A percentile compares a stretch with the other conserved stretches of the same genome.
Evolutionary conservation across 2,329 filamentous ascomycete genomes (phyloP).

Genomic region (Malbranchea zuffiana): DNA sequence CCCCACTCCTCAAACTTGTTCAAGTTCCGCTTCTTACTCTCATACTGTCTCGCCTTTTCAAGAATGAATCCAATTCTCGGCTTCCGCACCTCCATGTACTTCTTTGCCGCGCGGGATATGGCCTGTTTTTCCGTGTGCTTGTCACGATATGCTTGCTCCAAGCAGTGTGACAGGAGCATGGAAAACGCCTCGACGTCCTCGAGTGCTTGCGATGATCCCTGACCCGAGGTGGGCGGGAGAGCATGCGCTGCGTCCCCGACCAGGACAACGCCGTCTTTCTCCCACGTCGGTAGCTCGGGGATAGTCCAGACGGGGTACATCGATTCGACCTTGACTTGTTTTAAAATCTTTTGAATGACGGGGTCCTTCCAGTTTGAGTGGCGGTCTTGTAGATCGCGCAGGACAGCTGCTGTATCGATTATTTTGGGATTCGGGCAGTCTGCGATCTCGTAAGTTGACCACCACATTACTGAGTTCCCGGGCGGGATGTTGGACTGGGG

Average conservation of each 20-base stretch:
- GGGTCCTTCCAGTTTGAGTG: constrained; percentile 40
- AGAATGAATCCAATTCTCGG: constrained; percentile 28
- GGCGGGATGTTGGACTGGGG: constrained; percentile 17
- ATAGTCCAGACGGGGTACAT: constrained; percentile 42
- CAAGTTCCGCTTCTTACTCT: constrained; percentile 28
- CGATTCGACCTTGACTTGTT: constrained; percentile 29
- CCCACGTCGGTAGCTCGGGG: constrained; percentile 40
- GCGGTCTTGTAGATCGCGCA: constrained; percentile 29
- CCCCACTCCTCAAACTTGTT: constrained; percentile 25
- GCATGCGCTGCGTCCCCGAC: constrained; percentile 50
- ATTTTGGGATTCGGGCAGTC: constrained; percentile 24
- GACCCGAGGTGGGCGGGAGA: constrained; percentile 43
- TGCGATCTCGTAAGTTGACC: constrained; percentile 35
- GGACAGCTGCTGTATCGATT: constrained; percentile 24
- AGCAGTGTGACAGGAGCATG: constrained; percentile 29
- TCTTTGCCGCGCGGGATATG: constrained; percentile 22
- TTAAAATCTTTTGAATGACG: constrained; percentile 33
- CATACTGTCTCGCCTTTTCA: constrained; percentile 23
- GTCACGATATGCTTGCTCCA: constrained; percentile 14
- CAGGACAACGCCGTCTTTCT: constrained; percentile 39
- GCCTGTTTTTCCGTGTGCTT: constrained; percentile 13
- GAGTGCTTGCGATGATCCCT: constrained; percentile 46
- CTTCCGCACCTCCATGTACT: constrained; percentile 27
- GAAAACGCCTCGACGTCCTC: constrained; percentile 44
- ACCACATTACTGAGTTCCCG: constrained; percentile 33